Percentiles rank a stretch among this genome's conserved stretches.
phyloP scores from a whole-genome alignment of 1,139 yeast genomes.

The Hemisphaericaspora subhashii region DNA sequence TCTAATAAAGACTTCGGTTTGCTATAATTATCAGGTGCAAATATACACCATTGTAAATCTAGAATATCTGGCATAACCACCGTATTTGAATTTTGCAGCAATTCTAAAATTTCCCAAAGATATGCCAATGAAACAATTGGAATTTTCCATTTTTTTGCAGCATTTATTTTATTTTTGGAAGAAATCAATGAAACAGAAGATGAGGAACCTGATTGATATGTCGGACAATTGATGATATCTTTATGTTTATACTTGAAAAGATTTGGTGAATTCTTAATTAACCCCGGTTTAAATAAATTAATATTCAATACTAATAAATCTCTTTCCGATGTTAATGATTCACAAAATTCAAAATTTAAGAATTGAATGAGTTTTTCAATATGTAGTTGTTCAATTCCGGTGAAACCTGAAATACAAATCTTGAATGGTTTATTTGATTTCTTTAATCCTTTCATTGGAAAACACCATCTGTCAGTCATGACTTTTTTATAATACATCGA shows the following conservation, averaged over 20 bases:
- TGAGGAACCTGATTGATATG: conserved; percentile 26
- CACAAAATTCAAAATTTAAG: conserved; percentile 52
- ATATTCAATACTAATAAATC: conserved; percentile 68
- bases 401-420: conserved; percentile 75
- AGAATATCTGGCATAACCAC: conserved; percentile 32
- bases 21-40: conserved; percentile 34
- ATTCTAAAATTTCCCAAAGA: conserved; percentile 45
- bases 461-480: conserved; percentile 70
- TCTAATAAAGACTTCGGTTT: conserved; percentile 34
- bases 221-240: conserved; percentile 39
- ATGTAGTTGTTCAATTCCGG: conserved; percentile 81
- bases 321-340: conserved; percentile 53
- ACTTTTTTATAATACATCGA: conserved; percentile 61
- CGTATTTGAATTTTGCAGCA: conserved; percentile 15
- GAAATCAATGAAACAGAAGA: conserved; percentile 43
- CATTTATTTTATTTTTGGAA: conserved; percentile 53
- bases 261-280: conserved; percentile 39
- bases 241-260: conserved; percentile 36
- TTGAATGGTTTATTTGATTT: conserved; percentile 38
- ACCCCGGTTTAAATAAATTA: conserved; percentile 42
- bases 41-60: conserved; percentile 53
- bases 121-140: conserved; percentile 58
- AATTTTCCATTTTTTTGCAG: conserved; percentile 56
- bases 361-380: conserved; percentile 58
- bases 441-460: conserved; percentile 49